Evolutionary conservation across 139 green algal genomes (phyloP).

Genomic region (Picochlorum sp.): DNA sequence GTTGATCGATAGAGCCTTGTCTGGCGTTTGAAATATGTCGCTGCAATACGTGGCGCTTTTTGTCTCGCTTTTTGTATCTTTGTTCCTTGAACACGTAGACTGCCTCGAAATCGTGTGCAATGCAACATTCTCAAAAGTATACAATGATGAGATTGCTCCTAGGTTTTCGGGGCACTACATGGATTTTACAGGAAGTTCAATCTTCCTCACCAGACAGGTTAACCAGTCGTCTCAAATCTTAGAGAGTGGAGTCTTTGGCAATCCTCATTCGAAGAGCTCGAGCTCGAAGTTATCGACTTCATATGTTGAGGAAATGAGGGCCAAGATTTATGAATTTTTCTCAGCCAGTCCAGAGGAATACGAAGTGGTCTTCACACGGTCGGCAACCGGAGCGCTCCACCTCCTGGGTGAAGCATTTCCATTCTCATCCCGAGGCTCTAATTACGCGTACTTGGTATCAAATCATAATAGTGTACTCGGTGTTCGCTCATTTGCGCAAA

Average conservation of each 20-base stretch:
- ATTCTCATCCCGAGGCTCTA: slow-evolving; percentile 38
- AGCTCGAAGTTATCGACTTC: not conserved
- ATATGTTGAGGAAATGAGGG: not conserved
- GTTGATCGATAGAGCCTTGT: too few relatives aligned
- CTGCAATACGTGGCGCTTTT: too few relatives aligned
- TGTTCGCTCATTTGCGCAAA: slow-evolving; percentile 53
- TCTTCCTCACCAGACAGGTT: not conserved
- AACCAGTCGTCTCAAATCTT: not conserved
- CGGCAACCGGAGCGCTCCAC: slow-evolving; percentile 46
- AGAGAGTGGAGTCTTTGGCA: not conserved
- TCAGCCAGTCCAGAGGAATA: not conserved
- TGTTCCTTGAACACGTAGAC: too few relatives aligned
- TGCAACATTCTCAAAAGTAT: not conserved
- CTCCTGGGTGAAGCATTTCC: slow-evolving; percentile 74
- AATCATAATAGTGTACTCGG: slow-evolving; percentile 84
- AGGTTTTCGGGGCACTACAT: not conserved
- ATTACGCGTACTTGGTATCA: slow-evolving; percentile 46
- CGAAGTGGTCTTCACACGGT: not conserved
- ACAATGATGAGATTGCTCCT: not conserved
- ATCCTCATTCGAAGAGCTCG: slow-evolving; percentile 2
- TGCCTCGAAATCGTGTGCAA: too few relatives aligned
- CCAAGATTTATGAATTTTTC: not conserved
- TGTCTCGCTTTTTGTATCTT: too few relatives aligned
- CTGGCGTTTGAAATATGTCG: too few relatives aligned
- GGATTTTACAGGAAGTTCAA: not conserved